A percentile compares a stretch with the other conserved stretches of the same genome.
These are phyloP conservation scores for Nigrospora oryzae DNA, from an alignment of 2,329 filamentous ascomycete genomes.

Conservation along the genomic window DNA sequence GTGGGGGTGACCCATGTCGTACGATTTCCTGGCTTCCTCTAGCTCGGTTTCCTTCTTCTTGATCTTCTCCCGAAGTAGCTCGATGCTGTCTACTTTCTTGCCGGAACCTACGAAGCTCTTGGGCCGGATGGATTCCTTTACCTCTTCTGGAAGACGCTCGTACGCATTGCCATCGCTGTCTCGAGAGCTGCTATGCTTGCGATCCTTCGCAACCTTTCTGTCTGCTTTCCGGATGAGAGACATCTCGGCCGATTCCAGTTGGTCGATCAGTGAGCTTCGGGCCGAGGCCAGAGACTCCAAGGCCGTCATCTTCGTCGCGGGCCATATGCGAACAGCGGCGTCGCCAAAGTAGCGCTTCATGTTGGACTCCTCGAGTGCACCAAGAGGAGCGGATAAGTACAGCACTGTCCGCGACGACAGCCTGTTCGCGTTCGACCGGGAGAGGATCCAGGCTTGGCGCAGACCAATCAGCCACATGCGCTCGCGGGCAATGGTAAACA, in stretches of 20 bases:
- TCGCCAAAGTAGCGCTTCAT: slow-evolving; percentile 71
- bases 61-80: slow-evolving; percentile 68
- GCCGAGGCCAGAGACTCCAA: slow-evolving; percentile 73
- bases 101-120: slow-evolving; percentile 58
- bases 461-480: slow-evolving; percentile 90
- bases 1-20: slow-evolving; percentile 11
- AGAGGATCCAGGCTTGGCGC: slow-evolving; percentile 86
- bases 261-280: slow-evolving; percentile 65
- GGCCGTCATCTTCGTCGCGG: slow-evolving; percentile 63
- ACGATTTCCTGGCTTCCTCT: slow-evolving; percentile 19
- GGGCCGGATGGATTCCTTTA: slow-evolving; percentile 15
- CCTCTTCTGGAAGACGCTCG: slow-evolving; percentile 11
- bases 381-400: slow-evolving; percentile 76
- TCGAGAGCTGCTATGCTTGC: slow-evolving; percentile 8
- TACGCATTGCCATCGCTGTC: slow-evolving; percentile 5
- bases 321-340: slow-evolving; percentile 76
- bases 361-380: slow-evolving; percentile 66
- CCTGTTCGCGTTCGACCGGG: slow-evolving; percentile 72
- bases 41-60: slow-evolving; percentile 22
- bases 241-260: slow-evolving; percentile 77
- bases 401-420: slow-evolving; percentile 88
- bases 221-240: slow-evolving; percentile 71
- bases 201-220: slow-evolving; percentile 44
- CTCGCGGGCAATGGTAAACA: slow-evolving; percentile 85
- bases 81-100: slow-evolving; percentile 80